Evolutionary conservation across 2,329 filamentous ascomycete species (phyloP).

Genomic region (Colletotrichum cereale): DNA sequence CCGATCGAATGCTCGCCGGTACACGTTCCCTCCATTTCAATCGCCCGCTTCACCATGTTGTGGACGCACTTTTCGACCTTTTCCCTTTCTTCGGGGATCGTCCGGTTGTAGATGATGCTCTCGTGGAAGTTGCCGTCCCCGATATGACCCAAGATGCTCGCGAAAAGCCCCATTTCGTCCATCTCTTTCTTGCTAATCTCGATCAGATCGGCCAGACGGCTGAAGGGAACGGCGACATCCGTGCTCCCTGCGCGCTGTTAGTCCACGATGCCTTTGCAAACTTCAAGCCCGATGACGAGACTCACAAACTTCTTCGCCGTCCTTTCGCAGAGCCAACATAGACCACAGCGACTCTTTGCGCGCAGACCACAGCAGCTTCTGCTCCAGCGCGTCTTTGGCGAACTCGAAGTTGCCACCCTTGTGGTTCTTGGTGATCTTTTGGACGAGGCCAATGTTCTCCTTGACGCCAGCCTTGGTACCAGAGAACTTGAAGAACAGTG

Average conservation of each 20-base stretch:
- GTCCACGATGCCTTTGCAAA: not conserved
- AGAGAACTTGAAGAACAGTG: conserved; percentile 88
- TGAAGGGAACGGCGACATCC: conserved; percentile 86
- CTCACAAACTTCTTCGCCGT: conserved; percentile 77
- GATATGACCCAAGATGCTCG: conserved; percentile 89
- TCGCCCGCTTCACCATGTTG: conserved; percentile 89
- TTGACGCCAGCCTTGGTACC: conserved; percentile 83
- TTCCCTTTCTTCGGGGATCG: conserved; percentile 75
- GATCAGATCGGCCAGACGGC: conserved; percentile 77
- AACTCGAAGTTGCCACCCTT: conserved; percentile 80
- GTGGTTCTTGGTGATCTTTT: conserved; percentile 74
- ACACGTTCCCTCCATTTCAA: conserved; percentile 95
- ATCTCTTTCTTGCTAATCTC: conserved; percentile 91
- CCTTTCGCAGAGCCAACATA: conserved; percentile 78
- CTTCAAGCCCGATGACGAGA: conserved; percentile 47
- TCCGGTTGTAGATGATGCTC: conserved; percentile 87
- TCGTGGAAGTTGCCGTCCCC: conserved; percentile 97
- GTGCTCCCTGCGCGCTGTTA: conserved; percentile 71
- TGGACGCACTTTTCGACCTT: conserved; percentile 86
- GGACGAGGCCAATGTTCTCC: conserved; percentile 80
- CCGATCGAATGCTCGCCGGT: conserved; percentile 91
- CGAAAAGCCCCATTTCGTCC: conserved; percentile 87
- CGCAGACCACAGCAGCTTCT: conserved; percentile 82
- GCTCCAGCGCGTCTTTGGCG: conserved; percentile 77
- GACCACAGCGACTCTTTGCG: conserved; percentile 88